Evolutionary conservation across 768 basidiomycete species (phyloP), one percentile per base, ranked within the genome.

Genomic region (Pleurotus tuoliensis): DNA sequence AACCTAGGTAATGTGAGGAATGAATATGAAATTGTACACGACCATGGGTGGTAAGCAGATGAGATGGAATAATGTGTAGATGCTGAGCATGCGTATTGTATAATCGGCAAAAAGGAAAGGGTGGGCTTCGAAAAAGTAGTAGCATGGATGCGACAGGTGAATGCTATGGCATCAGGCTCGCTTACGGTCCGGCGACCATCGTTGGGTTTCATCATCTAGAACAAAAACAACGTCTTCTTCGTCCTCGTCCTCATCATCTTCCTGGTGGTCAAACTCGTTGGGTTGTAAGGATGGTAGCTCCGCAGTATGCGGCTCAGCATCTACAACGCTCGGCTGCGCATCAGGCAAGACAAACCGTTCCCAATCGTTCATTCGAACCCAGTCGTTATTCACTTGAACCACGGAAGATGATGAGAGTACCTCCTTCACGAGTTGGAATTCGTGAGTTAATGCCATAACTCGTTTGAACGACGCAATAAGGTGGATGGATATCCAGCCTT

Each of bases 381-480:
- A 82, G 39, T 83, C 79, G 6, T 77, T 71, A 13, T 64, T 75
- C n/a, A 94, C 84, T 69, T 96, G 88, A 50, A 92, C 82, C 22
- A 87, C 61, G 5, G 73, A 73, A 5, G 92, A 94, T 16, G 87
- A 73, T 8, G 62, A 69, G 61, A 95, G 76, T 11, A 88, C 86
- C 30, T 93, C 90, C 47, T 74, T 74, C 43, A 96, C 88, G 40
- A 90, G 71, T 22, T 80, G 73, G 18, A 68, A 59, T 50, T 87
- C 81, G 50, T 65, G 64, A 20, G 92, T 92, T 55, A 95, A 69
- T 47, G 76, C 77, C 63, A 77, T 81, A 55, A 96, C 82, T 41
- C 94, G 87, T 64, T 90, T 92, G 78, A 97, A 98, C 9, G 91
- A 90, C 1, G 92, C 88, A 56, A 98, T 79, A 51, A 94, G 73